Base-by-base conservation (phyloP, 305 asterid species). In the Fraxinus sp. region DNA sequence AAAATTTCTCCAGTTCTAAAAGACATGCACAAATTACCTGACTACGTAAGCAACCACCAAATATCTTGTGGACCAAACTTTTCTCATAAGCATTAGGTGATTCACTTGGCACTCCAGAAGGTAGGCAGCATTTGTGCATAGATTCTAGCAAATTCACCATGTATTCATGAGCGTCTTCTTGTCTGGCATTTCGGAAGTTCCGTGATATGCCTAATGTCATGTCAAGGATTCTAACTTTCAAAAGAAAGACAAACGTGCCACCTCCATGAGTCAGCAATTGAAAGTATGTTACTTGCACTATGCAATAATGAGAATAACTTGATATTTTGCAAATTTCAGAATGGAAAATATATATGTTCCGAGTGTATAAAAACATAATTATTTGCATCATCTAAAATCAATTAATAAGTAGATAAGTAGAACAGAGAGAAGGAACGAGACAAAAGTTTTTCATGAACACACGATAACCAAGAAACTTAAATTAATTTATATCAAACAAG, bases 161-260 rank as follows among this genome's bases (percentile, higher is more conserved):
- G 85, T 96, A 96, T 83, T 96, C 99, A 52, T 96, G 99, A 11
- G 99, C 99, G 87, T 96, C 99, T 88, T 96, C 99, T 88, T 96
- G 99, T 83, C 97, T 90, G 7, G 95, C 91, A 88, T 86, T 96
- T 77, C 97, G 89, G 82, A 96, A 96, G 88, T 79, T 96, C 78
- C 98, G 91, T 22, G 98, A 94, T 91, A 96, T 91, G 86, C 98
- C 99, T 94, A 90, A 81, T 52, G 41, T 74, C 76, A 70, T n/a
- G 82, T 94, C 78, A 95, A 92, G 94, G 90, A 84, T 83, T 83
- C 79, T 88, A 87, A 79, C 79, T 46, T 84, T 62, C 77, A 46
- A 77, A 86, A 71, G 41, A 32, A 71, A 33, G 76, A 71, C 18
- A 6, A 71, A 32, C 32, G 44, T 4, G 22, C 76, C 44, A 32